A percentile compares a stretch with the other conserved stretches of the same genome.
Conservation (phyloP, 148 eudicot genomes). For the Vaccinium macrocarpon region DNA sequence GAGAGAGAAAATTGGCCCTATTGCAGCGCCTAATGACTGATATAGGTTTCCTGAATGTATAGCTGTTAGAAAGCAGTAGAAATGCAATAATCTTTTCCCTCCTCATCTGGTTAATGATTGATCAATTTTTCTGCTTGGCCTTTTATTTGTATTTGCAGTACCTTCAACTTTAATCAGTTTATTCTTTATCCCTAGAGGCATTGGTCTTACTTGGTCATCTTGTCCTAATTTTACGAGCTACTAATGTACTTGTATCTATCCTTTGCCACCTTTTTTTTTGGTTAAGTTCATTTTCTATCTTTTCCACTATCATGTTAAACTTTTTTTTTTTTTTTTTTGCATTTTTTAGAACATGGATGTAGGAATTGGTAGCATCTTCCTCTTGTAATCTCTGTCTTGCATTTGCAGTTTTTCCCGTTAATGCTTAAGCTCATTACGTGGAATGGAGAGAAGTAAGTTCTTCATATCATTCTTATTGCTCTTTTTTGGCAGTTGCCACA, state of each 20-base stretch:
- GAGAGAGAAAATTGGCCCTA: neutral
- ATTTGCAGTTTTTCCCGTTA: slow-evolving; percentile 87
- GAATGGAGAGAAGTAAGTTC: slow-evolving; percentile 91
- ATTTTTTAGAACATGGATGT: neutral
- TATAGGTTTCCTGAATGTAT: neutral
- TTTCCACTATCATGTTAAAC: neutral
- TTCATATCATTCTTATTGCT: slow-evolving; percentile 1
- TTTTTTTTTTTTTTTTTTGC: neutral
- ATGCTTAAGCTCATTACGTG: slow-evolving; percentile 90
- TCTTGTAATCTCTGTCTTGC: slow-evolving; percentile 22
- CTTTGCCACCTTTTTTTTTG: neutral
- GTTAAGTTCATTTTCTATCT: neutral
- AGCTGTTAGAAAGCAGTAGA: neutral
- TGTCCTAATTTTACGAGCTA: neutral
- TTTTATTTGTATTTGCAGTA: neutral
- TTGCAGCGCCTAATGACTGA: neutral
- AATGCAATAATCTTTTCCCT: neutral
- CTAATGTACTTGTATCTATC: neutral
- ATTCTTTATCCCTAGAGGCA: neutral
- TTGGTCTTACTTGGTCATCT: neutral
- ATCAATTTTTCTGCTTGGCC: neutral
- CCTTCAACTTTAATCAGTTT: neutral
- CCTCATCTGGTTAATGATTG: neutral
- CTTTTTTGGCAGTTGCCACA: slow-evolving; percentile 5
- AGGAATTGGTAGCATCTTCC: neutral